These are phyloP conservation scores for Termitomyces sp. DNA, from an alignment of 768 basidiomycete genomes.

Conservation along the genomic window DNA sequence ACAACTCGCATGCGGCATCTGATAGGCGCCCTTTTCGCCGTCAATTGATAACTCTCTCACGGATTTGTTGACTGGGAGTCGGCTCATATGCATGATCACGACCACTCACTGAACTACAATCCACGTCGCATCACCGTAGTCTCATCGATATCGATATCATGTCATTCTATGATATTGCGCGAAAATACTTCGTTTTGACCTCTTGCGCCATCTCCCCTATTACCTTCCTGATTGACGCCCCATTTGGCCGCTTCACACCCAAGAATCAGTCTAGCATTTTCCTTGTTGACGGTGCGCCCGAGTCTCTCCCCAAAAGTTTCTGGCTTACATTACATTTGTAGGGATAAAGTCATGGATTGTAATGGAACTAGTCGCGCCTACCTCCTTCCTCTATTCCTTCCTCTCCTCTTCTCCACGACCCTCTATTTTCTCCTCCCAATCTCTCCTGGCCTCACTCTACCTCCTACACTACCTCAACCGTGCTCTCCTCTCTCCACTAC, in stretches of 20 bases:
- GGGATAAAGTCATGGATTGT: slow-evolving; percentile 62
- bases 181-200: slow-evolving; percentile 15
- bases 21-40: too few species aligned
- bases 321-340: background rate
- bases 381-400: slow-evolving; percentile 51
- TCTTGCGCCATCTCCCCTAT: background rate
- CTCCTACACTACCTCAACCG: slow-evolving; percentile 84
- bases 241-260: slow-evolving; percentile 68
- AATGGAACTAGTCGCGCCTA: slow-evolving; percentile 72
- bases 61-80: too few species aligned
- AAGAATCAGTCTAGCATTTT: slow-evolving; percentile 37
- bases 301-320: slow-evolving; percentile 2
- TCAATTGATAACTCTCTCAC: too few species aligned
- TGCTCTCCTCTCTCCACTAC: slow-evolving; percentile 63
- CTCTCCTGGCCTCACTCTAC: slow-evolving; percentile 56
- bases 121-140: too few species aligned
- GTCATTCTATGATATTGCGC: slow-evolving; percentile 12
- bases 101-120: too few species aligned
- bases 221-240: slow-evolving; percentile 51
- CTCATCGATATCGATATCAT: too few species aligned
- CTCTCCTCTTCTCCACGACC: slow-evolving; percentile 40
- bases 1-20: too few species aligned
- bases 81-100: too few species aligned
- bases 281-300: slow-evolving; percentile 55
- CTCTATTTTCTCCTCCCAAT: slow-evolving; percentile 38